Percentiles rank a stretch among this genome's conserved stretches.
These are phyloP conservation scores for Coniferiporia weirii DNA, from an alignment of 1,284 basidiomycete genomes.

Conservation along the genomic window DNA sequence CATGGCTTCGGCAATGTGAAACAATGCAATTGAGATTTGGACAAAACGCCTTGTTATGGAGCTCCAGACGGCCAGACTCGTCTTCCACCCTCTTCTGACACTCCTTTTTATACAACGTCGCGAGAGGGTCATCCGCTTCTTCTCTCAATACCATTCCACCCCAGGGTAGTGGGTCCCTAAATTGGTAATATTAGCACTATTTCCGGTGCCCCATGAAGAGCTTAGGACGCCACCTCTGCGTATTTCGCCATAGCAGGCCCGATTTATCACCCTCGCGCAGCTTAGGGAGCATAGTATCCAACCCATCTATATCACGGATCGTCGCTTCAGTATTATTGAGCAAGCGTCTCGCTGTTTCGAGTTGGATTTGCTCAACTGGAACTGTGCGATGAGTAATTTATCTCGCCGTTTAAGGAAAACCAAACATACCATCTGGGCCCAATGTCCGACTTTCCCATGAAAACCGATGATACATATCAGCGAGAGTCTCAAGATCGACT, in stretches of 20 bases:
- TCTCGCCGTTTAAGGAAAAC: not conserved
- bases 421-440: conserved; percentile 2
- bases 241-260: conserved; percentile 1
- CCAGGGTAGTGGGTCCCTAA: conserved; percentile 4
- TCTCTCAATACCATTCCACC: not conserved
- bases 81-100: not conserved
- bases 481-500: not conserved
- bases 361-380: conserved; percentile 6
- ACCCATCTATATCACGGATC: not conserved
- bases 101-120: not conserved
- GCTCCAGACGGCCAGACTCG: not conserved
- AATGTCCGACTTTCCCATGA: not conserved
- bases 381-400: not conserved
- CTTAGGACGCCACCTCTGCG: conserved; percentile 1
- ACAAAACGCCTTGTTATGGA: not conserved
- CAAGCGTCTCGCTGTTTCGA: conserved; percentile 6
- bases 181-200: not conserved
- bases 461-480: not conserved
- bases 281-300: not conserved
- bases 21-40: conserved; percentile 5
- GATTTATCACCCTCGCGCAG: not conserved
- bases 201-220: not conserved
- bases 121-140: not conserved
- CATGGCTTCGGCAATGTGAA: conserved; percentile 1
- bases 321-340: not conserved